phyloP scores from a whole-genome alignment of 2,329 filamentous ascomycete species.

The Verticillium tricorpus region DNA sequence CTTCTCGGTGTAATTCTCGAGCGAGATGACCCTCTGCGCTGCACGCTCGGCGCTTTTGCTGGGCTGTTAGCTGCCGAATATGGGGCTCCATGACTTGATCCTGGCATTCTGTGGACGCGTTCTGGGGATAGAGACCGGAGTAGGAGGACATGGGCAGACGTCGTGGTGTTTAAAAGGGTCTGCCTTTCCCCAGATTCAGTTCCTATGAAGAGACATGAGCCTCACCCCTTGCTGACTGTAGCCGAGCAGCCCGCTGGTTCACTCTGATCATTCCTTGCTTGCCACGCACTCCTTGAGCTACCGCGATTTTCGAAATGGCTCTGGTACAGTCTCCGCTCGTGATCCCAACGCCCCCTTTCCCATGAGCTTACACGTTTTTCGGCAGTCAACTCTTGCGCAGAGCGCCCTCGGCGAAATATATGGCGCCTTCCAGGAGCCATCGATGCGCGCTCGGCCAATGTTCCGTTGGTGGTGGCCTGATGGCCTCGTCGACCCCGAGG shows the following conservation, averaged over 20 bases:
- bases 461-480: slow-evolving; percentile 11
- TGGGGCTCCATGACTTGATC: background rate
- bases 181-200: background rate
- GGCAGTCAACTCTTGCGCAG: slow-evolving; percentile 1
- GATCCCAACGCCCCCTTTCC: background rate
- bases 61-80: background rate
- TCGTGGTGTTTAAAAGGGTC: background rate
- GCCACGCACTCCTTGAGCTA: background rate
- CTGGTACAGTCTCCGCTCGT: background rate
- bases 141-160: background rate
- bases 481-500: slow-evolving; percentile 7
- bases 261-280: background rate
- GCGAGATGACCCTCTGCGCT: background rate
- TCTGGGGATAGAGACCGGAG: background rate
- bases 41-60: background rate
- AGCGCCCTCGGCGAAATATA: background rate
- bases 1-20: background rate
- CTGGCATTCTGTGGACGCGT: background rate
- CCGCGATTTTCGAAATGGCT: background rate
- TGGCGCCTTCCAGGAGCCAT: slow-evolving; percentile 3
- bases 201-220: background rate
- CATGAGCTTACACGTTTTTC: background rate
- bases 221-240: background rate
- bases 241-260: background rate
- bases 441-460: slow-evolving; percentile 6